Evolutionary conservation across 305 asterid genomes (phyloP).

Genomic region (Fraxinus velutina): DNA sequence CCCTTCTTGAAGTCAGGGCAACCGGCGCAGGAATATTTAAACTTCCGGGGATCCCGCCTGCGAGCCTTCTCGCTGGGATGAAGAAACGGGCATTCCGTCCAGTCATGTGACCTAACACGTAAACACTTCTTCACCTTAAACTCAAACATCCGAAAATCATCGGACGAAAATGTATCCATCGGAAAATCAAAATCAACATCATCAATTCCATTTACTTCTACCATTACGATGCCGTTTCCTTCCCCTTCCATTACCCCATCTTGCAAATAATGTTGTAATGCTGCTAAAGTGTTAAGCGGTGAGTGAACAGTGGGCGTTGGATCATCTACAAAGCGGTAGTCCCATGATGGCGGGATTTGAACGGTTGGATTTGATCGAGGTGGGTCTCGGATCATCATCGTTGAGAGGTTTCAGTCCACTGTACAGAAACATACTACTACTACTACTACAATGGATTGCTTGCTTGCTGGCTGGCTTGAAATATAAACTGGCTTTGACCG

Average conservation of each 20-base stretch:
- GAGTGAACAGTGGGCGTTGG: constrained; percentile 44
- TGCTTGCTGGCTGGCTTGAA: background rate
- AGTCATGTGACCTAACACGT: constrained; percentile 82
- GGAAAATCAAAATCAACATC: constrained; percentile 54
- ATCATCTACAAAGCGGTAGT: constrained; percentile 23
- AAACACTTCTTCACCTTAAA: constrained; percentile 77
- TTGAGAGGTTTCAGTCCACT: background rate
- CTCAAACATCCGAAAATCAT: constrained; percentile 80
- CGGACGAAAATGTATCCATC: constrained; percentile 77
- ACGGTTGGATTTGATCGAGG: constrained; percentile 42
- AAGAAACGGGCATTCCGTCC: constrained; percentile 90
- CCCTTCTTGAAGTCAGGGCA: constrained; percentile 82
- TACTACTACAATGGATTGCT: background rate
- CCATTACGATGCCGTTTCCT: background rate
- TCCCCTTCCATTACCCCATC: constrained; percentile 16
- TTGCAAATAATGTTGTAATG: constrained; percentile 71
- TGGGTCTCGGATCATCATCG: constrained; percentile 38
- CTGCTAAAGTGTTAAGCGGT: constrained; percentile 40
- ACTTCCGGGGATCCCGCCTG: constrained; percentile 71
- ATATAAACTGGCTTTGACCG: constrained; percentile 37
- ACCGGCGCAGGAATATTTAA: constrained; percentile 64
- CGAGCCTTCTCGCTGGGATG: constrained; percentile 96
- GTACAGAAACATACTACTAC: background rate
- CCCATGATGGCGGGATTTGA: constrained; percentile 39
- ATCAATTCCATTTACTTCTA: constrained; percentile 26